Percentiles rank a stretch among this genome's conserved stretches.
Conservation (phyloP, 345 rosid species). For the Ceriops tagal region DNA sequence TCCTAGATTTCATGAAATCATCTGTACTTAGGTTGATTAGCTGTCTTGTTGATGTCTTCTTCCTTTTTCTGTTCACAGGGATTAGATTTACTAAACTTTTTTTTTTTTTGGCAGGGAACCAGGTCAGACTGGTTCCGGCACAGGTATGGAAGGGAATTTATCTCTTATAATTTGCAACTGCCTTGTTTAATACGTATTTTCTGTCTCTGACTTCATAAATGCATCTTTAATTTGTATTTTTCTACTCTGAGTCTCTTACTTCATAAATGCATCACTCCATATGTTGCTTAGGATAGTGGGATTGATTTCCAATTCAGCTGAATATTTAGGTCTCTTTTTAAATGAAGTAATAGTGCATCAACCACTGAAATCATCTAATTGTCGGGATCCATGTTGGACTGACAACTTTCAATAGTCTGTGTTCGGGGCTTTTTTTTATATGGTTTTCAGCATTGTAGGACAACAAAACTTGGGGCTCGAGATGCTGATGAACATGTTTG, state of each 20-base stretch:
- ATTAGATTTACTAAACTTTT: conserved; percentile 6
- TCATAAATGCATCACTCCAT: background rate
- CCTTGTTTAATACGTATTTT: no score
- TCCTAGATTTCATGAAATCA: background rate
- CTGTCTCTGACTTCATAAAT: background rate
- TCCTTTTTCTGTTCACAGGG: no score
- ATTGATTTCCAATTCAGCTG: no score
- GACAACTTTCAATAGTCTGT: background rate
- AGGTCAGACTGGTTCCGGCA: conserved; percentile 40
- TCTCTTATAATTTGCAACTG: no score
- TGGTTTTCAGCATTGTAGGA: conserved; percentile 31
- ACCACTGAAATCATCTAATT: no score
- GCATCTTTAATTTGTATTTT: no score
- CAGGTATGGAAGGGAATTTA: conserved; percentile 32
- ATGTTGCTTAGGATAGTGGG: no score
- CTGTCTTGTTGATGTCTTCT: no score
- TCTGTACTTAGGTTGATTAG: background rate
- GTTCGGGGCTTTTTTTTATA: background rate
- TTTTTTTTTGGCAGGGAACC: conserved; percentile 40
- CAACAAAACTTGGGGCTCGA: conserved; percentile 45
- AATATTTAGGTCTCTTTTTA: no score
- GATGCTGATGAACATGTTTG: conserved; percentile 56
- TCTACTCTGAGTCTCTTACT: background rate
- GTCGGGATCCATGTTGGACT: no score
- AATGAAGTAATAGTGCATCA: no score